Evolutionary conservation across 371 early-diverging fungal genomes (phyloP), one percentile per base, ranked within the genome.

Genomic region (Fennellomyces sp.): DNA sequence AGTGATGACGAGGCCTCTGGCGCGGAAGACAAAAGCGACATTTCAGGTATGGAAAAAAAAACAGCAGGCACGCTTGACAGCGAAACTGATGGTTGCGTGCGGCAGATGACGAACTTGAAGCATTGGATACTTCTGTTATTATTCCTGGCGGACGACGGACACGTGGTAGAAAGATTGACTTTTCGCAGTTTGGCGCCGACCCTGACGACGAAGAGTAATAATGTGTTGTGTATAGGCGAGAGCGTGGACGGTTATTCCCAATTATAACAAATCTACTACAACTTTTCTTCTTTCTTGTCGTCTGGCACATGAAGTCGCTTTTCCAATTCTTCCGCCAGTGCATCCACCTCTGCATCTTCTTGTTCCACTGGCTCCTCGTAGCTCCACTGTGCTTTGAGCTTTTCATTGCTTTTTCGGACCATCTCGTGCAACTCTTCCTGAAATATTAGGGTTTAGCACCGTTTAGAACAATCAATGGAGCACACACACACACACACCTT

Each of bases 111-210:
- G 88, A 88, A 52, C 64, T 87, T 49, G 82, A 81, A 51, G 75
- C 68, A 28, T 66, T 91, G 59, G 89, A 91, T 60, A 81, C 79
- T 29, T 78, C 74, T 25, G 73, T 77, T 60, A 88, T 91, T 60
- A 88, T 91, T 63, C 58, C 72, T 36, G 71, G 75, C 15, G 84
- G 86, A 15, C 81, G 91, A 61, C 80, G 91, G 49, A 91, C 90
- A 13, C 77, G 91, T 35, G 91, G 91, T 28, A 80, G 74, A 58
- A 85, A 82, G 75, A 84, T 91, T 66, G 89, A 89, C 64, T 91
- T 74, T 55, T 79, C 82, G 15, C 80, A 85, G 64, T 87, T 88
- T 58, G 87, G 88, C 48, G 76, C 78, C 29, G 91, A 90, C 61
- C 78, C 79, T 41, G 84, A 78, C 17, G 84, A 79, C 49, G 82